phyloP scores from a whole-genome alignment of 2,329 filamentous ascomycete species.

The Pseudogymnoascus sp. region DNA sequence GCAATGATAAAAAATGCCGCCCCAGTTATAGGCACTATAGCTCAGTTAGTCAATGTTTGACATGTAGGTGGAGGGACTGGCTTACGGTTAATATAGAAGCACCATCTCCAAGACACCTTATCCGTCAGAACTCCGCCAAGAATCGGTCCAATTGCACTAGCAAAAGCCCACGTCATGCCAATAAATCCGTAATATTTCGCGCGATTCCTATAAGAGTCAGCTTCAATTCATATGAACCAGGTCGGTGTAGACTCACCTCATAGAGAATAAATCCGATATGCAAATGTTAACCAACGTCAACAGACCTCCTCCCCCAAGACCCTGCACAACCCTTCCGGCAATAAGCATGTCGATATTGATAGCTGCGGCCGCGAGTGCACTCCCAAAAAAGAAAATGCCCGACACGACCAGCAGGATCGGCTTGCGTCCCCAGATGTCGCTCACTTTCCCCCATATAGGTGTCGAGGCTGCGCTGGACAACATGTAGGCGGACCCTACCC shows the following conservation, averaged over 20 bases:
- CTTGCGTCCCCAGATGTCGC: constrained; percentile 53
- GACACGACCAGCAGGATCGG: constrained; percentile 43
- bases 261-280: constrained; percentile 47
- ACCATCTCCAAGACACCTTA: constrained; percentile 54
- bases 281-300: constrained; percentile 46
- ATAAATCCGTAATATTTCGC: constrained; percentile 55
- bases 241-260: constrained; percentile 26
- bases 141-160: constrained; percentile 58
- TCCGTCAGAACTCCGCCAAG: constrained; percentile 61
- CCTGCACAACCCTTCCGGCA: constrained; percentile 42
- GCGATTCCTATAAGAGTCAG: constrained; percentile 21
- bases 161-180: constrained; percentile 60
- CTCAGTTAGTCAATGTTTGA: constrained; percentile 39
- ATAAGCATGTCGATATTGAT: constrained; percentile 42
- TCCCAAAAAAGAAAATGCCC: constrained; percentile 45
- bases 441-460: constrained; percentile 63
- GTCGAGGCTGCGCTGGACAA: constrained; percentile 60
- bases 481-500: constrained; percentile 70
- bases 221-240: constrained; percentile 1
- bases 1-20: constrained; percentile 44
- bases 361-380: constrained; percentile 41
- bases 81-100: constrained; percentile 28
- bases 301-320: constrained; percentile 45
- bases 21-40: constrained; percentile 41
- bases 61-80: background rate